phyloP scores from a whole-genome alignment of 2,329 filamentous ascomycete genomes.

The Coccinonectria pachysandricola region DNA sequence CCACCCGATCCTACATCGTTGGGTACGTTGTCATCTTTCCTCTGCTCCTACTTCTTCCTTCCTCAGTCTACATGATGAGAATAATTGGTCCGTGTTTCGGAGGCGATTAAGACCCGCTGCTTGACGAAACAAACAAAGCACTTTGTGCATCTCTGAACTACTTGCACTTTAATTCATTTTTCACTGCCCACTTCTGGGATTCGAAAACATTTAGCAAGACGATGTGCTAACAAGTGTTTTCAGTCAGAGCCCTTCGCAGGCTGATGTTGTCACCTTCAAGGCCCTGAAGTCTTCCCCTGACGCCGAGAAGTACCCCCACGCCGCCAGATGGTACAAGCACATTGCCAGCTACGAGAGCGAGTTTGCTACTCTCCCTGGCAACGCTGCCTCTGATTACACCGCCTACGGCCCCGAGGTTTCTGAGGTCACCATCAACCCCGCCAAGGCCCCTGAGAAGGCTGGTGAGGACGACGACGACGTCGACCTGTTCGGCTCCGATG shows the following conservation, averaged over 20 bases:
- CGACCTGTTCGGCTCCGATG: slow-evolving; percentile 87
- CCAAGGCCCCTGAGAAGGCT: slow-evolving; percentile 49
- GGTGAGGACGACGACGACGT: slow-evolving; percentile 56
- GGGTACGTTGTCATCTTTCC: slow-evolving; percentile 49
- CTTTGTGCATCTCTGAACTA: slow-evolving; percentile 64
- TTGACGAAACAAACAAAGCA: slow-evolving; percentile 70
- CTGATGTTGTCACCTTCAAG: slow-evolving; percentile 94
- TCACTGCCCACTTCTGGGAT: slow-evolving; percentile 4
- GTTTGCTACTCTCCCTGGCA: slow-evolving; percentile 82
- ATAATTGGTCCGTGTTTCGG: slow-evolving; percentile 92
- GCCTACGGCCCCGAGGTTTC: slow-evolving; percentile 79
- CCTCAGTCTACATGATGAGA: slow-evolving; percentile 52
- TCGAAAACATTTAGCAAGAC: slow-evolving; percentile 1
- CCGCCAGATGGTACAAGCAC: slow-evolving; percentile 98
- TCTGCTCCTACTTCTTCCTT: not conserved
- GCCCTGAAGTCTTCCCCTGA: slow-evolving; percentile 66
- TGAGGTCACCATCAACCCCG: slow-evolving; percentile 73
- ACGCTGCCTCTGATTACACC: slow-evolving; percentile 79
- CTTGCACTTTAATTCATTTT: no score
- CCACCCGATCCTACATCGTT: slow-evolving; percentile 69
- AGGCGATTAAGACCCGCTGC: slow-evolving; percentile 82
- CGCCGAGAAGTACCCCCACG: slow-evolving; percentile 82
- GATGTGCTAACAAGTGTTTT: slow-evolving; percentile 10
- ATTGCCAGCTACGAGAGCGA: slow-evolving; percentile 86
- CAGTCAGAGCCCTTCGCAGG: slow-evolving; percentile 66